Evolutionary conservation across 805 yeast species (phyloP).

Genomic region (Saccharomycopsis sp.): DNA sequence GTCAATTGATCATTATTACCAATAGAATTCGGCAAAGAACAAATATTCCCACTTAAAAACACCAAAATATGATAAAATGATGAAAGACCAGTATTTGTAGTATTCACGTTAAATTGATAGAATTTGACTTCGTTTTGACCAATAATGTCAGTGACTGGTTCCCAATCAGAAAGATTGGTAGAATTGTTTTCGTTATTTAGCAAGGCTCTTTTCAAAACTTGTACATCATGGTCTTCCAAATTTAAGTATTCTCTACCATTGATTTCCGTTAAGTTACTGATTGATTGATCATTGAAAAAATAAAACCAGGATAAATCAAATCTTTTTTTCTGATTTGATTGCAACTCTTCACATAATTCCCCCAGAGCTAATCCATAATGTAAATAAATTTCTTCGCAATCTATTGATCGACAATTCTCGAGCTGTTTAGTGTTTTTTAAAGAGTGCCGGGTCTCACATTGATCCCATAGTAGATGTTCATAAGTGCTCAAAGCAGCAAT

Average conservation of each 20-base stretch:
- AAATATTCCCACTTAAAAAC: conserved; percentile 42
- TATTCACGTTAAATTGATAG: conserved; percentile 35
- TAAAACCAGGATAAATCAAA: neutral
- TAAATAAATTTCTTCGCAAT: too few relatives aligned
- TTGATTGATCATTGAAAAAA: neutral
- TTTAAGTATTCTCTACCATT: conserved; percentile 4
- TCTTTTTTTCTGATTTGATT: too few relatives aligned
- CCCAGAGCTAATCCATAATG: too few relatives aligned
- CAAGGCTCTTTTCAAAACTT: conserved; percentile 6
- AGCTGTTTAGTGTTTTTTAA: too few relatives aligned
- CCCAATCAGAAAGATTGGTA: conserved; percentile 20
- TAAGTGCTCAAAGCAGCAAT: too few relatives aligned
- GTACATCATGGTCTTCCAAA: conserved; percentile 4
- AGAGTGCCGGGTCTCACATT: too few relatives aligned
- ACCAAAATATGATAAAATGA: conserved; percentile 36
- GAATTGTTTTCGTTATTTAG: conserved; percentile 14
- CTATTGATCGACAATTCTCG: too few relatives aligned
- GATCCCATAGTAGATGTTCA: too few relatives aligned
- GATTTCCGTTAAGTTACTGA: too few relatives aligned
- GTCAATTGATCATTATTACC: conserved; percentile 6
- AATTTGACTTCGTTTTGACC: conserved; percentile 30
- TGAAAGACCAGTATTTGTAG: conserved; percentile 32
- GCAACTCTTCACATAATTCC: too few relatives aligned
- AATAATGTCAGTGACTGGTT: conserved; percentile 22
- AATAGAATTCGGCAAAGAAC: conserved; percentile 24